Evolutionary conservation across 2,329 filamentous ascomycete species (phyloP), one percentile per base, ranked within the genome.

Genomic region (Ophiostoma sp.): DNA sequence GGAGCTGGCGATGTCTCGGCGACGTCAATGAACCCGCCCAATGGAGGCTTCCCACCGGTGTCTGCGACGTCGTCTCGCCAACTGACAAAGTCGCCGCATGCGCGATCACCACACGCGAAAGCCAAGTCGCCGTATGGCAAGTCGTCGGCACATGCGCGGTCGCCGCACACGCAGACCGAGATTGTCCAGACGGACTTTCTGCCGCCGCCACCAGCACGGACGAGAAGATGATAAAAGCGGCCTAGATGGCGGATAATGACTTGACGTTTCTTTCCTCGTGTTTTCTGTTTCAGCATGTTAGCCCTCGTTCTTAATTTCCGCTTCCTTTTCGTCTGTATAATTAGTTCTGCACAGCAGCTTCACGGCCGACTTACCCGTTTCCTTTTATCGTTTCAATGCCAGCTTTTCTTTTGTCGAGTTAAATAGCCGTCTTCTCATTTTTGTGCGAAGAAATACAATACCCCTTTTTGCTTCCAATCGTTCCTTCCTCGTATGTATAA

Each of bases 101-200:
- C 59, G 25, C 59, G 45, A 48, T 42, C 70, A 17, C 42, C 45
- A 3, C 68, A 57, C 33, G n/a, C 68, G 2, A 70, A 42, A 9
- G n/a, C 36, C n/a, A 66, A 66, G 61, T 28, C 36, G n/a, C 61
- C 42, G 1, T 33, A 33, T 8, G 12, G 28, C 33, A 70, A 66
- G 36, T n/a, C 61, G 12, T 66, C 61, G n/a, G 12, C 42, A 19
- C 36, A 45, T 25, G 22, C 45, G 28, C 45, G 28, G 15, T 69
- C 66, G 19, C 66, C 66, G 55, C 55, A 71, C n/a, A 63, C 57
- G 0, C 82, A 84, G 78, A 77, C 74, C 25, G 7, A 78, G 78
- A 25, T 80, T 72, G 81, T 85, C 22, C 80, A 81, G 77, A 81
- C 79, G 9, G 79, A 79, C 2, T 85, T 86, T 76, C 80, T 81